Base-by-base conservation (phyloP, 768 basidiomycete species). In the Tricholoma terreum region DNA sequence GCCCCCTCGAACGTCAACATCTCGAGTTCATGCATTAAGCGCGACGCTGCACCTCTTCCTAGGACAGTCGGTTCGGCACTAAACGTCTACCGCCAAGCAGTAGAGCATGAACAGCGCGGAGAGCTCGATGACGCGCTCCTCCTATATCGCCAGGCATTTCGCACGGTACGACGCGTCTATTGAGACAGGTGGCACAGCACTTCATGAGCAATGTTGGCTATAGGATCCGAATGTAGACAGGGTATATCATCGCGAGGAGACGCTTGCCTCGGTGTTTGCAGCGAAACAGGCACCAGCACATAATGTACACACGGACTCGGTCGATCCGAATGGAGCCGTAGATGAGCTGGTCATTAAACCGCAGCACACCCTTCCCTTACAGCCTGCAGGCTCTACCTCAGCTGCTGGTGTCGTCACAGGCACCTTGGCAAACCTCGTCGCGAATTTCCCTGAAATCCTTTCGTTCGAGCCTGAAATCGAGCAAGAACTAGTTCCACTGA, bases 141-240 rank as follows among this genome's bases (percentile, higher is more conserved):
- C 22, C 72, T 93, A 7, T 97, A 96, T 65, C 84, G 91, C 9
- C 82, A 84, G 59, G 91, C 91, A 2, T 94, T 94, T 69, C 83
- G 87, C 52, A 73, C 88, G 72, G 77, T 79, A 69, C 54, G 38
- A 42, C 55, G 15, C 52, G 45, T 57, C 24, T 35, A 52, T 24
- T 15, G 33, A 19, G 4, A 40, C 31, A 36, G 52, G 33, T 30
- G 17, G 36, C 17, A 24, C 21, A 27, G 12, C 45, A 48, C 35
- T 49, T 63, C 27, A 59, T 51, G 38, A 24, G 24, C 49, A 7
- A 31, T 27, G 17, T 36, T 35, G 14, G 3, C 40, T 55, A 34
- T 58, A 79, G 72, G 82, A 94, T 58, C 76, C 87, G 34, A 75
- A 89, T 58, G 89, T 94, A 33, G 92, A 94, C 67, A 79, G 80